phyloP scores from a whole-genome alignment of 2,329 filamentous ascomycete genomes.

The Arthrobotrys iridis region DNA sequence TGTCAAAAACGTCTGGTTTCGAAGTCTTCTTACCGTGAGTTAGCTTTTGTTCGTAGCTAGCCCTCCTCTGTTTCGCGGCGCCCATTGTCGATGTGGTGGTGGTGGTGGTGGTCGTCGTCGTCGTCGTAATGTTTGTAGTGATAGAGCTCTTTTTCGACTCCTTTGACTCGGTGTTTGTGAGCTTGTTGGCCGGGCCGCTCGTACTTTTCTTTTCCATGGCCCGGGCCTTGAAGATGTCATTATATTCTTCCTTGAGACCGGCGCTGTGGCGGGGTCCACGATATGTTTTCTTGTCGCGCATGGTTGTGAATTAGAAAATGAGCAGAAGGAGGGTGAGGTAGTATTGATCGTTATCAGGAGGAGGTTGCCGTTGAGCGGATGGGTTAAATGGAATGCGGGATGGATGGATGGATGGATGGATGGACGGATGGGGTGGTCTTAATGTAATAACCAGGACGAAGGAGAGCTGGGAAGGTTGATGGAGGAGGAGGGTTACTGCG shows the following conservation, averaged over 20 bases:
- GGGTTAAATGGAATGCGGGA: background rate
- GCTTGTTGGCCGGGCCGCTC: background rate
- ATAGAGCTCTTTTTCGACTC: background rate
- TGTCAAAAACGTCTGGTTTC: background rate
- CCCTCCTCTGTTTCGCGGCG: background rate
- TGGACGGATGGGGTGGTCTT: background rate
- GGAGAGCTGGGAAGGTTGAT: too few relatives aligned
- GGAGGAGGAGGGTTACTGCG: too few relatives aligned
- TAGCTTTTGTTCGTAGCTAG: background rate
- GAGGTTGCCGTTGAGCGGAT: background rate
- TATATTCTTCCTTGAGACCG: constrained; percentile 46
- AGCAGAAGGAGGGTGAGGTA: background rate
- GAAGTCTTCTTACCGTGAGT: background rate
- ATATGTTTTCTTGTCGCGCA: constrained; percentile 48
- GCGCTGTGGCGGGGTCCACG: constrained; percentile 36
- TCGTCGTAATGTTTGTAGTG: background rate
- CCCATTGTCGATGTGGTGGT: background rate
- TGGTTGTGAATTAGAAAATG: constrained; percentile 5
- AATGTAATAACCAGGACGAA: too few relatives aligned
- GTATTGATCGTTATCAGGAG: background rate
- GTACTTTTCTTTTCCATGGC: constrained; percentile 45
- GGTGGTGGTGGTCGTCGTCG: background rate
- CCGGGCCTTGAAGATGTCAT: constrained; percentile 48
- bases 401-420: background rate
- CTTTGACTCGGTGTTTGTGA: constrained; percentile 5